Evolutionary conservation across 179 eudicot genomes (phyloP).

Genomic region (Silene noctiflora): DNA sequence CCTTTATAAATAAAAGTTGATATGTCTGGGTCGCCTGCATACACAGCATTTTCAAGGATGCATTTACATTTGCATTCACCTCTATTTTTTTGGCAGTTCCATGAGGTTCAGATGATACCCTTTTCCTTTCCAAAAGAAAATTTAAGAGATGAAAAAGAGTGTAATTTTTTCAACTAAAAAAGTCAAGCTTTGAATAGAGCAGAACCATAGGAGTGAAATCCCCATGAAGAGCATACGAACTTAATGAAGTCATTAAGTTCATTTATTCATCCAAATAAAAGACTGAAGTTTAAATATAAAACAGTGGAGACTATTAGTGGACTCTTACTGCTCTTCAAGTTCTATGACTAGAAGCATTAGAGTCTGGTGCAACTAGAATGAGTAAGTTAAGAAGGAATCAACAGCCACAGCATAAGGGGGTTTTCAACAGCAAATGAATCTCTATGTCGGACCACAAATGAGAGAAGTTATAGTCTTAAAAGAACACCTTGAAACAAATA

Average conservation of each 20-base stretch:
- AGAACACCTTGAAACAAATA: not conserved
- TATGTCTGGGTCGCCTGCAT: not conserved
- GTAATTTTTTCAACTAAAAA: not conserved
- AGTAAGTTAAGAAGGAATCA: not conserved
- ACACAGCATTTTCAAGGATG: not conserved
- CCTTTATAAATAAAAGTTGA: not conserved
- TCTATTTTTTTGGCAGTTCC: not conserved
- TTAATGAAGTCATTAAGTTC: not conserved
- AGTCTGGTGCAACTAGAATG: slow-evolving; percentile 1
- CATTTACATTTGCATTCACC: not conserved
- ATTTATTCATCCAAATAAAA: slow-evolving; percentile 10
- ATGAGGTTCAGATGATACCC: not conserved
- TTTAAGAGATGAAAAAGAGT: not conserved
- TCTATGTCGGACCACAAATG: too few relatives aligned
- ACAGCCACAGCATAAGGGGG: slow-evolving; percentile 3
- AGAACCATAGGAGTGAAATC: not conserved
- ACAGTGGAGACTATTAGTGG: not conserved
- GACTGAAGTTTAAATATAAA: not conserved
- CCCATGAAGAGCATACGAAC: not conserved
- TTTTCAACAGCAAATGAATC: too few relatives aligned
- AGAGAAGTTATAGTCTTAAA: not conserved
- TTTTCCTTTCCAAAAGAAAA: not conserved
- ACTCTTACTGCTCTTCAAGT: not conserved
- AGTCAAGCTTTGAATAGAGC: not conserved
- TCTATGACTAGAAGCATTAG: not conserved